Conservation (phyloP, 2,329 filamentous ascomycete species). For the Aureobasidium musti region DNA sequence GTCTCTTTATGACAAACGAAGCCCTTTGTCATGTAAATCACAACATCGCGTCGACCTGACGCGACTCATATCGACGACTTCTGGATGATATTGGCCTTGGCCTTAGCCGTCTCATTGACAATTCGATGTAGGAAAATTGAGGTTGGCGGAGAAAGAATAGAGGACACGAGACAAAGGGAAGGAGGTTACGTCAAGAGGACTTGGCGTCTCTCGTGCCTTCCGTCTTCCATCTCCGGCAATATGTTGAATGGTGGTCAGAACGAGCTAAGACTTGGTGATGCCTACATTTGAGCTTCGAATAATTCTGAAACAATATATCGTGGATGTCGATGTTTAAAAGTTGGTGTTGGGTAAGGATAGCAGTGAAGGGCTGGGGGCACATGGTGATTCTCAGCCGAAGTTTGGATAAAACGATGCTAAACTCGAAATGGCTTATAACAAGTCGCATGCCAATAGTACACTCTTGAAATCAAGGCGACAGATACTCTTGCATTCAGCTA, state of each 20-base stretch:
- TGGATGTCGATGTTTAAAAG: no score
- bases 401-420: no score
- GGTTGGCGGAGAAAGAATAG: neutral
- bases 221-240: neutral
- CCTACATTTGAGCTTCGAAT: no score
- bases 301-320: no score
- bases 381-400: no score
- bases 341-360: neutral
- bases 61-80: no score
- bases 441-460: no score
- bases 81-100: no score
- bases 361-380: no score
- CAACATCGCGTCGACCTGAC: neutral
- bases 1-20: neutral
- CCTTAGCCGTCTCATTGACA: no score
- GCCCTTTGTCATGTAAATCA: neutral
- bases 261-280: neutral
- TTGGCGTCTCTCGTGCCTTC: neutral
- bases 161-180: conserved; percentile 10
- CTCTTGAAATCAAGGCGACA: no score
- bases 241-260: neutral
- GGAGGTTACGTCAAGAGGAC: neutral
- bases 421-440: neutral
- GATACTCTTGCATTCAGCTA: no score
- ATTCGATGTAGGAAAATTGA: neutral